Evolutionary conservation across 2,329 filamentous ascomycete genomes (phyloP).

Genomic region (Cadophora sp.): DNA sequence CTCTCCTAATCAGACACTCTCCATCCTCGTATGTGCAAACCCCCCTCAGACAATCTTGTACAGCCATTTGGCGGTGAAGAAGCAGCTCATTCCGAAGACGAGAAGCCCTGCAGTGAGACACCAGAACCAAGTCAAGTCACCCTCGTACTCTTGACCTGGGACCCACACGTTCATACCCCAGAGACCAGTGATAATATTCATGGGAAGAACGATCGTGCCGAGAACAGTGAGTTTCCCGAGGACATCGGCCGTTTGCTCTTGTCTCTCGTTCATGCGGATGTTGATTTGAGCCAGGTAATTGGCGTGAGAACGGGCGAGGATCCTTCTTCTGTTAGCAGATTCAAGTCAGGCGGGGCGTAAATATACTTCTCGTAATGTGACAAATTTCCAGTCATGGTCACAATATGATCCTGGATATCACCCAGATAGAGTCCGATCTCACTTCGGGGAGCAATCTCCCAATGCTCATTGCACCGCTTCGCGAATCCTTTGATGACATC

Average conservation of each 20-base stretch:
- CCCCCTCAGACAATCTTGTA: conserved; percentile 43
- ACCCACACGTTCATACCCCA: conserved; percentile 99
- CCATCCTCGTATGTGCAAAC: conserved; percentile 1
- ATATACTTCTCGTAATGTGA: conserved; percentile 94
- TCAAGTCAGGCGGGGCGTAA: neutral
- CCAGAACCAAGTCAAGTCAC: conserved; percentile 77
- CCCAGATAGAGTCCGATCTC: conserved; percentile 98
- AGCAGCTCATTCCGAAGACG: conserved; percentile 81
- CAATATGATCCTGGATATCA: conserved; percentile 98
- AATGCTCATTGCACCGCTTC: conserved; percentile 97
- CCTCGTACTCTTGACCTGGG: conserved; percentile 84
- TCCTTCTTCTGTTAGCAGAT: conserved; percentile 56
- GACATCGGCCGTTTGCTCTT: conserved; percentile 94
- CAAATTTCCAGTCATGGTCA: conserved; percentile 97
- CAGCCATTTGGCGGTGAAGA: conserved; percentile 44
- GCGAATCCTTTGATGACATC: conserved; percentile 99
- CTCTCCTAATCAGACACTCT: neutral
- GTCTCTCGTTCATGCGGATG: conserved; percentile 97
- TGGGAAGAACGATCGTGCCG: conserved; percentile 94
- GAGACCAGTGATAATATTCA: conserved; percentile 98
- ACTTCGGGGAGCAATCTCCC: conserved; percentile 91
- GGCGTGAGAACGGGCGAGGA: conserved; percentile 87
- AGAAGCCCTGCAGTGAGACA: conserved; percentile 77
- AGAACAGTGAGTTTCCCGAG: conserved; percentile 94
- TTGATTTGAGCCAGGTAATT: conserved; percentile 99